Base-by-base conservation (phyloP, 2,329 filamentous ascomycete species). In the Bisporella sp. region DNA sequence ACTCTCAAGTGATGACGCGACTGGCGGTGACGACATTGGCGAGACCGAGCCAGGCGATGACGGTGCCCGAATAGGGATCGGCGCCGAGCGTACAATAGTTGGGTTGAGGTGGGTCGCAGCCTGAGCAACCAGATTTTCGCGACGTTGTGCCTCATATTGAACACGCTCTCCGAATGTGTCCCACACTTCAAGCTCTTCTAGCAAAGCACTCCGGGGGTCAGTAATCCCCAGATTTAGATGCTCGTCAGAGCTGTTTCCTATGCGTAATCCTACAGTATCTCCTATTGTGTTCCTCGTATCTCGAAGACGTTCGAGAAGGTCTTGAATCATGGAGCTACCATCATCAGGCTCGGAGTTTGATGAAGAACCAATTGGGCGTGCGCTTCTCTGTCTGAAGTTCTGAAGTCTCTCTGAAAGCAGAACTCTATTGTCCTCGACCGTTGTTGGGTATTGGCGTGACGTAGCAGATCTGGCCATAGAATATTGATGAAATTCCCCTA, bases 171-270 rank as follows among this genome's bases (percentile, higher is more conserved):
- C 56, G 8, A 60, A 29, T 46, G 47, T 21, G 29, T 59, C 53
- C 58, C 58, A 60, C 13, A 51, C 55, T n/a, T 53, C 54, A 5
- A 59, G 50, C 41, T 60, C 58, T n/a, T 54, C 28, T 33, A 47
- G 13, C 13, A 60, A 45, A 12, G 53, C 54, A 45, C 11, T 51
- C 30, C 53, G 44, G 13, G 55, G 54, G 30, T 57, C 56, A n/a
- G 32, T 42, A 31, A 30, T 5, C 5, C 33, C 9, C 11, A 32
- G 7, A 9, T 11, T 12, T 9, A 31, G 11, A 9, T 11, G 13
- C 6, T 32, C 9, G 21, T 42, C 40, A 39, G 11, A n/a, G 8
- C 21, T 13, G 8, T n/a, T 28, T 12, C 11, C 11, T 8, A 13
- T 28, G 11, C 11, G 11, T 41, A 59, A 51, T 12, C 55, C 58